Evolutionary conservation across 2,329 filamentous ascomycete genomes (phyloP).

Genomic region (Alternaria infectoria): DNA sequence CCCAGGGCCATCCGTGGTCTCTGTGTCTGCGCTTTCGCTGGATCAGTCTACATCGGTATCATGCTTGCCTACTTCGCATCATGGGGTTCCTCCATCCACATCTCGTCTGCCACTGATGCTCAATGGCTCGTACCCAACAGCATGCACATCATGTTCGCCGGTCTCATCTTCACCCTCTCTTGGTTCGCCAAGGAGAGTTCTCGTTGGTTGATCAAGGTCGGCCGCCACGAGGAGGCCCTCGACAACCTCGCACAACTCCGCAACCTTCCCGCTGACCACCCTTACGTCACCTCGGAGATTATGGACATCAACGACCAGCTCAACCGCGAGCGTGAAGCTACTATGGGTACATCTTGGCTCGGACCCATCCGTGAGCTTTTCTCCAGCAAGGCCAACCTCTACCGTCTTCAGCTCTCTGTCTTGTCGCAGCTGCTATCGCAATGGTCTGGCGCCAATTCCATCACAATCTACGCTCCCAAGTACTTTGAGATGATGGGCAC

Average conservation of each 20-base stretch:
- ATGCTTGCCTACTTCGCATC: conserved; percentile 79
- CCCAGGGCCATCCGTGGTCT: conserved; percentile 73
- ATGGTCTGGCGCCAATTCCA: conserved; percentile 70
- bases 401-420: conserved; percentile 72
- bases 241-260: conserved; percentile 64
- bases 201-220: conserved; percentile 71
- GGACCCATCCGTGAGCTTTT: conserved; percentile 74
- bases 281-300: conserved; percentile 68
- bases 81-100: conserved; percentile 60
- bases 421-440: conserved; percentile 75
- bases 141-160: conserved; percentile 78
- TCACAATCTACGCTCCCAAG: conserved; percentile 67
- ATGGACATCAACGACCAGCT: conserved; percentile 69
- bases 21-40: conserved; percentile 74
- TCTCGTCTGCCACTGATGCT: conserved; percentile 52
- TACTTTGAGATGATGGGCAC: conserved; percentile 76
- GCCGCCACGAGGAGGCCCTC: conserved; percentile 65
- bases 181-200: conserved; percentile 74
- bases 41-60: conserved; percentile 77
- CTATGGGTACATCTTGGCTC: conserved; percentile 67
- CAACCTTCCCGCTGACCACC: conserved; percentile 63
- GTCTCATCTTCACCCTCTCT: conserved; percentile 72
- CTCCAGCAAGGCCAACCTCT: conserved; percentile 70
- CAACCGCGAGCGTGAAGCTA: conserved; percentile 74
- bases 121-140: conserved; percentile 72